Conservation (phyloP, 2,329 filamentous ascomycete genomes). For the Rutstroemia sydowiana region DNA sequence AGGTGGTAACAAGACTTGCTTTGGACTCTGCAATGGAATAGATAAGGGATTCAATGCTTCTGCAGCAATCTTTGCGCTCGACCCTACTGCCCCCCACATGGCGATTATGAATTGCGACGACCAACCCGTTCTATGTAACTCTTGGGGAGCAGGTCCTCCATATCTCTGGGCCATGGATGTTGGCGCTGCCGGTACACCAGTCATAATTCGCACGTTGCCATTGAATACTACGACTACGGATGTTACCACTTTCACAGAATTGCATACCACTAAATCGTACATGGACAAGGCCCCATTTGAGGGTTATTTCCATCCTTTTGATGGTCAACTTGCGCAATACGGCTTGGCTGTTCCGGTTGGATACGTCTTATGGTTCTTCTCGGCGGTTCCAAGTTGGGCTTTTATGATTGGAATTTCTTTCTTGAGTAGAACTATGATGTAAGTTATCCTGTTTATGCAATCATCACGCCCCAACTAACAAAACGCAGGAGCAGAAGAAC, state of each 20-base stretch:
- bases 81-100: constrained; percentile 57
- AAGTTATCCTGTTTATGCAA: constrained; percentile 37
- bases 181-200: constrained; percentile 54
- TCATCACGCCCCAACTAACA: too few species aligned
- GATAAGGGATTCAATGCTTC: constrained; percentile 63
- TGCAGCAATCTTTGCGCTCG: constrained; percentile 52
- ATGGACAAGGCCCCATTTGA: constrained; percentile 44
- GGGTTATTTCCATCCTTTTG: constrained; percentile 69
- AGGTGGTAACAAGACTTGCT: constrained; percentile 70
- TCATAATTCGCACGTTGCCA: constrained; percentile 57
- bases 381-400: constrained; percentile 63
- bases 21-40: constrained; percentile 54
- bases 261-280: constrained; percentile 49
- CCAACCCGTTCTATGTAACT: constrained; percentile 67
- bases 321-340: constrained; percentile 57
- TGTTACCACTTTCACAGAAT: constrained; percentile 52
- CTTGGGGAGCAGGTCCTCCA: constrained; percentile 60
- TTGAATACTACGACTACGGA: constrained; percentile 65
- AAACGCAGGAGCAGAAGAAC: constrained; percentile 15
- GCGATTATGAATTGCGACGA: constrained; percentile 67
- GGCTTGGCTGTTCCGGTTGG: constrained; percentile 56
- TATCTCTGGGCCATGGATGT: constrained; percentile 61
- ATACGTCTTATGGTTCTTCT: constrained; percentile 60
- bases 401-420: constrained; percentile 73
- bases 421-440: constrained; percentile 69